Percentiles rank a stretch among this genome's conserved stretches.
phyloP scores from a whole-genome alignment of 306 rosid species.

The Trifolium repens region DNA sequence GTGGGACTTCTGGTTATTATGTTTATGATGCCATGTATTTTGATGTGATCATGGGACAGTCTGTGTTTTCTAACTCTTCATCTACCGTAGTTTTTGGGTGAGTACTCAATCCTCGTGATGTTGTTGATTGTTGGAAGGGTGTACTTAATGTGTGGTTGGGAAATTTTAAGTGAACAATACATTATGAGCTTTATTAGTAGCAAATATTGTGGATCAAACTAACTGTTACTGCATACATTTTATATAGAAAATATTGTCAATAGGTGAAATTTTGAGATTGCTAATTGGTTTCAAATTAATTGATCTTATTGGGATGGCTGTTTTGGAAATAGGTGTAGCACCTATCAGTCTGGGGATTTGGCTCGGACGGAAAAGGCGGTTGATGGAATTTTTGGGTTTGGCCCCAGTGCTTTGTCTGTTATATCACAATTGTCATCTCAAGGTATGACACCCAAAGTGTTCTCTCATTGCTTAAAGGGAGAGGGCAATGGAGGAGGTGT shows the following conservation, averaged over 20 bases:
- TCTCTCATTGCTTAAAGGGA: constrained; percentile 94
- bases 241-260: neutral
- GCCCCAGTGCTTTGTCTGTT: constrained; percentile 82
- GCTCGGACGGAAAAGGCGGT: constrained; percentile 83
- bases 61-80: constrained; percentile 67
- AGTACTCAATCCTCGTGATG: constrained; percentile 54
- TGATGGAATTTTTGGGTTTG: constrained; percentile 94
- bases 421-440: constrained; percentile 83
- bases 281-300: constrained; percentile 38
- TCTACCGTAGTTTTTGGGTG: constrained; percentile 84
- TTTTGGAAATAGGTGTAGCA: constrained; percentile 79
- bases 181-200: neutral
- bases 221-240: neutral
- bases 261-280: constrained; percentile 28
- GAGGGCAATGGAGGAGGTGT: constrained; percentile 87
- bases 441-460: constrained; percentile 76
- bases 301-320: constrained; percentile 39
- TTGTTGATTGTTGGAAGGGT: constrained; percentile 8
- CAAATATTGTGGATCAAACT: constrained; percentile 14
- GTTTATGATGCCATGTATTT: constrained; percentile 78
- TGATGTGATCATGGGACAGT: constrained; percentile 73
- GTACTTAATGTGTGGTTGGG: constrained; percentile 29
- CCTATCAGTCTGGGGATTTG: constrained; percentile 81
- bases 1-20: constrained; percentile 92
- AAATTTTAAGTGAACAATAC: neutral